A percentile compares a stretch with the other conserved stretches of the same genome.
phyloP scores from a whole-genome alignment of 2,329 filamentous ascomycete species.

The Talaromyces sp. region DNA sequence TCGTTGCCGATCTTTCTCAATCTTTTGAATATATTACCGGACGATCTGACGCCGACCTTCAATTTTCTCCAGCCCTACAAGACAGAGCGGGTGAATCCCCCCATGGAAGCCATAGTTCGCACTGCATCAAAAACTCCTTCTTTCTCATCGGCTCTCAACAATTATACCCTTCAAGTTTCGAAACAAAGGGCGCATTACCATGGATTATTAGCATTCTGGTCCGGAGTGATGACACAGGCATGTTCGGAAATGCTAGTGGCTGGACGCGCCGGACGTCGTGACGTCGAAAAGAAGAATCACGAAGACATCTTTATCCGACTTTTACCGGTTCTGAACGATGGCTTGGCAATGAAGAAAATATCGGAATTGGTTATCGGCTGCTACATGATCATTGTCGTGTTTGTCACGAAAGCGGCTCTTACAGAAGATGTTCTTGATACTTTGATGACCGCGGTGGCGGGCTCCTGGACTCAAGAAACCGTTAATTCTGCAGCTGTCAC shows the following conservation, averaged over 20 bases:
- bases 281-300: constrained; percentile 75
- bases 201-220: constrained; percentile 84
- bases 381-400: constrained; percentile 85
- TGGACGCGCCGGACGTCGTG: constrained; percentile 70
- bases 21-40: constrained; percentile 81
- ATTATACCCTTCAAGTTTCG: constrained; percentile 74
- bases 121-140: constrained; percentile 74
- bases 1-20: constrained; percentile 80
- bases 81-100: constrained; percentile 70
- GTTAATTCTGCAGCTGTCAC: constrained; percentile 72
- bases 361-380: constrained; percentile 80
- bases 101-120: constrained; percentile 78
- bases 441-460: constrained; percentile 84
- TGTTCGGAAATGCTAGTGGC: constrained; percentile 78
- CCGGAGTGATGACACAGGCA: constrained; percentile 79
- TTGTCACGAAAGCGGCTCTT: constrained; percentile 78
- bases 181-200: constrained; percentile 71
- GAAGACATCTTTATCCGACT: constrained; percentile 71
- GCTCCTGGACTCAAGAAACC: constrained; percentile 73
- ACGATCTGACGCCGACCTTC: constrained; percentile 68
- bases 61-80: constrained; percentile 86
- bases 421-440: constrained; percentile 77
- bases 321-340: constrained; percentile 71
- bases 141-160: constrained; percentile 74
- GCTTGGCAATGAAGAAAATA: constrained; percentile 70